Evolutionary conservation across 441 rosid genomes (phyloP).

Genomic region (Omphalea diandra): DNA sequence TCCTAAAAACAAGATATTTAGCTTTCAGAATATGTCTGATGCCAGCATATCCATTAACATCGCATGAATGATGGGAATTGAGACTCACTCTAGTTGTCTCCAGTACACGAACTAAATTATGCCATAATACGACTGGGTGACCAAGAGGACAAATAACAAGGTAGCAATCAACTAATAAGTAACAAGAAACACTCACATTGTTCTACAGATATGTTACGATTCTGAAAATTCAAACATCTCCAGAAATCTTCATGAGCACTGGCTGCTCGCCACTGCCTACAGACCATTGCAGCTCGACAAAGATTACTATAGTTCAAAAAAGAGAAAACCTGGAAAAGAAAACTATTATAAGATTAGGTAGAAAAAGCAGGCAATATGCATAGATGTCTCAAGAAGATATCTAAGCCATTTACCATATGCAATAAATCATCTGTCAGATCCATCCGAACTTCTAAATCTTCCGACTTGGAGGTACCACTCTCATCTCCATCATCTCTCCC

Average conservation of each 20-base stretch:
- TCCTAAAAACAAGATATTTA: neutral
- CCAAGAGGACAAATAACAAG: neutral
- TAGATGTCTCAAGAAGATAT: neutral
- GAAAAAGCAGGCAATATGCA: neutral
- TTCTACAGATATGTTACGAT: slow-evolving; percentile 68
- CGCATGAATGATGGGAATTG: neutral
- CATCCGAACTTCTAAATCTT: slow-evolving; percentile 69
- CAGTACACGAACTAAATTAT: neutral
- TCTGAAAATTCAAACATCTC: slow-evolving; percentile 85
- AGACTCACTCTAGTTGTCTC: too few relatives aligned
- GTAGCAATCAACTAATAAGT: slow-evolving; percentile 1
- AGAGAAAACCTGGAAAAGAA: slow-evolving; percentile 71
- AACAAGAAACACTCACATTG: slow-evolving; percentile 65
- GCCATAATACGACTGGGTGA: neutral
- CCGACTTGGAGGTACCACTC: slow-evolving; percentile 43
- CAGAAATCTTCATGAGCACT: slow-evolving; percentile 98
- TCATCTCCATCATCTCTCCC: slow-evolving; percentile 54
- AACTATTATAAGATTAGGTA: slow-evolving; percentile 11
- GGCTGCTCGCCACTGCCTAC: slow-evolving; percentile 96
- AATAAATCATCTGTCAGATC: slow-evolving; percentile 93
- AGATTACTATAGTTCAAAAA: slow-evolving; percentile 77
- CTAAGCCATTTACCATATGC: slow-evolving; percentile 63
- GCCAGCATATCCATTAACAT: neutral
- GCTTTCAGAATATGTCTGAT: neutral
- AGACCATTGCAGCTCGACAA: slow-evolving; percentile 85